phyloP scores from a whole-genome alignment of 116 monocot species.

The Phalaenopsis hybrid region DNA sequence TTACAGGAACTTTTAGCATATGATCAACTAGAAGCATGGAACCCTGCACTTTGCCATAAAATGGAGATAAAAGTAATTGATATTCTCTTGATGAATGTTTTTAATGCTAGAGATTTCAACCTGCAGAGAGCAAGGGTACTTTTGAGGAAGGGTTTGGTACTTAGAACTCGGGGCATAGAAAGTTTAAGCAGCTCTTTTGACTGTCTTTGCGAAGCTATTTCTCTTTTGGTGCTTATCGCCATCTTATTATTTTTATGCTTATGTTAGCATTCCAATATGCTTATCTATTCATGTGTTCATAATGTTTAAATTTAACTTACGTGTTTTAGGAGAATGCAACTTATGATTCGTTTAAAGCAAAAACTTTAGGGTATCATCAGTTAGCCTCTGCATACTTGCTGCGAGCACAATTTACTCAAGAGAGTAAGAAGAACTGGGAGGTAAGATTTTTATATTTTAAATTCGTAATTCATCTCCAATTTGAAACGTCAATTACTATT shows the following conservation, averaged over 20 bases:
- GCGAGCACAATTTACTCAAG: conserved; percentile 51
- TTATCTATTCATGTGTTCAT: neutral
- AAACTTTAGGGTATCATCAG: conserved; percentile 21
- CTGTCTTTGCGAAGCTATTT: conserved; percentile 46
- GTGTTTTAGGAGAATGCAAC: conserved; percentile 1
- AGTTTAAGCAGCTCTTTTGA: conserved; percentile 32
- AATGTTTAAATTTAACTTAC: neutral
- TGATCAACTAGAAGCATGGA: conserved; percentile 26
- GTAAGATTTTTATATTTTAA: conserved; percentile 15
- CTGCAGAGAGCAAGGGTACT: conserved; percentile 37
- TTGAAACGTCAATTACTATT: neutral
- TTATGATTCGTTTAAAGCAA: conserved; percentile 1
- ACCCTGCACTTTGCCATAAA: conserved; percentile 24
- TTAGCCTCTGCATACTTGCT: conserved; percentile 41
- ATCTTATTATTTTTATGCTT: neutral
- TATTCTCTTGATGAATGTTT: conserved; percentile 42
- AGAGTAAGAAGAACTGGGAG: conserved; percentile 25
- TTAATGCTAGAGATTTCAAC: conserved; percentile 18
- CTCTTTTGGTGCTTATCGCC: conserved; percentile 31
- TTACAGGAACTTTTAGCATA: conserved; percentile 51
- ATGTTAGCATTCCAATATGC: neutral
- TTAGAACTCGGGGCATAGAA: conserved; percentile 42
- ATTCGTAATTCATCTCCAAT: neutral
- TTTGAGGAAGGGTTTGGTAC: conserved; percentile 30
- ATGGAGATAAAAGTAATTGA: conserved; percentile 38